phyloP scores from a whole-genome alignment of 2,329 filamentous ascomycete genomes.

The Trichophyton simii region DNA sequence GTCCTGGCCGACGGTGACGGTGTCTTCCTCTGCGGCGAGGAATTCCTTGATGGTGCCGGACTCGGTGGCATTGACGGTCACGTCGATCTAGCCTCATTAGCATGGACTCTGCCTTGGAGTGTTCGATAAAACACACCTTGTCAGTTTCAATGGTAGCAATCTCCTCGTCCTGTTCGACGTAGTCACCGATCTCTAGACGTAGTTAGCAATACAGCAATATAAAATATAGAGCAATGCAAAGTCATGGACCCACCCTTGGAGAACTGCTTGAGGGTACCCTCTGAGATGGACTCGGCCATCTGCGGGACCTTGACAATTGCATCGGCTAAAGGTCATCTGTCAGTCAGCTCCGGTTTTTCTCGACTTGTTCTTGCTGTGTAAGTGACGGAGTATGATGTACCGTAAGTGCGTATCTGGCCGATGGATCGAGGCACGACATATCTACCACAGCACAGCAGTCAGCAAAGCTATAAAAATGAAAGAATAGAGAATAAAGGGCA shows the following conservation, averaged over 20 bases:
- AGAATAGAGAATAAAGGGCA: no score
- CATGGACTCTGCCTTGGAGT: neutral
- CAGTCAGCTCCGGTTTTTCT: neutral
- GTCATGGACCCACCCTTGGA: conserved; percentile 50
- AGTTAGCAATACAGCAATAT: neutral
- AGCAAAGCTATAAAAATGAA: neutral
- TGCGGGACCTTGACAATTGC: conserved; percentile 83
- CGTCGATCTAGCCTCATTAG: conserved; percentile 59
- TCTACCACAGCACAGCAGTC: neutral
- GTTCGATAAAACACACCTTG: conserved; percentile 49
- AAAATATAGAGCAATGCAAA: neutral
- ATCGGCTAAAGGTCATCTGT: conserved; percentile 45
- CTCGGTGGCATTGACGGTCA: conserved; percentile 86
- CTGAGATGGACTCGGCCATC: conserved; percentile 98
- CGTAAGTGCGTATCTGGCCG: conserved; percentile 10
- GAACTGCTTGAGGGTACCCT: conserved; percentile 93
- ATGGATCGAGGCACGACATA: neutral
- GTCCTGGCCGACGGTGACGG: conserved; percentile 86
- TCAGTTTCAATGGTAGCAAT: conserved; percentile 98
- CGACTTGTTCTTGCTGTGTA: no score
- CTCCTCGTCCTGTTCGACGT: conserved; percentile 89
- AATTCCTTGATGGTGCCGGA: conserved; percentile 86
- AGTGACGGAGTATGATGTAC: neutral
- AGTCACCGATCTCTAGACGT: conserved; percentile 64
- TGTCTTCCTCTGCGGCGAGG: conserved; percentile 85